These are phyloP conservation scores for Evernia prunastri DNA, from an alignment of 495 filamentous ascomycete species.

Conservation along the genomic window DNA sequence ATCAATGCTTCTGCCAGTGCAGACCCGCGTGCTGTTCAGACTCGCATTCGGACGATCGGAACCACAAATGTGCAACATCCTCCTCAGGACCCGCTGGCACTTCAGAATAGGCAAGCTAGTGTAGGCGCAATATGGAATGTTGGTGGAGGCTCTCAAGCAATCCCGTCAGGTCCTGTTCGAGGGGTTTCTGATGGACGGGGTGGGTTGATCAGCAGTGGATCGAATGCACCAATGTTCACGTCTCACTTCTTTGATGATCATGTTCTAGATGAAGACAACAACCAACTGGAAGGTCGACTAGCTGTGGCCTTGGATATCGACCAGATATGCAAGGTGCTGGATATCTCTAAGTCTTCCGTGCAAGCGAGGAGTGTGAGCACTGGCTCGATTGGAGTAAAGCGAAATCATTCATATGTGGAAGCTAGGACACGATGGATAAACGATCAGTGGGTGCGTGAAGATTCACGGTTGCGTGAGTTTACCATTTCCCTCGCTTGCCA, in stretches of 20 bases:
- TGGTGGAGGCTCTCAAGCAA: conserved; percentile 56
- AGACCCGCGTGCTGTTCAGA: background rate
- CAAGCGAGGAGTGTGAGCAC: conserved; percentile 18
- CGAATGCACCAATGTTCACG: conserved; percentile 66
- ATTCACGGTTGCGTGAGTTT: conserved; percentile 44
- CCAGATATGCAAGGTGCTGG: conserved; percentile 53
- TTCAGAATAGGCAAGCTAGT: conserved; percentile 46
- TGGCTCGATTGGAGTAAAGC: conserved; percentile 14
- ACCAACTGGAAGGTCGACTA: conserved; percentile 67
- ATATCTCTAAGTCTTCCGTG: conserved; percentile 28
- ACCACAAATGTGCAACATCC: conserved; percentile 13
- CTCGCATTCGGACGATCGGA: conserved; percentile 18
- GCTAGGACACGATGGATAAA: conserved; percentile 49
- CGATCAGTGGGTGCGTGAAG: conserved; percentile 51
- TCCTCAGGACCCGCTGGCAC: conserved; percentile 8
- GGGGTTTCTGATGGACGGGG: conserved; percentile 56
- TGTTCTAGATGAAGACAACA: conserved; percentile 51
- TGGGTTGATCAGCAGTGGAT: conserved; percentile 58
- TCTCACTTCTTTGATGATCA: conserved; percentile 57
- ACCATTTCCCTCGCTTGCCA: conserved; percentile 7
- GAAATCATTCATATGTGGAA: conserved; percentile 10
- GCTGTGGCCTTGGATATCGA: conserved; percentile 83
- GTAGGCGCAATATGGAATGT: conserved; percentile 73
- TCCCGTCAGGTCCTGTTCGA: conserved; percentile 35
- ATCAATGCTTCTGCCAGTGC: background rate